Base-by-base conservation (phyloP, 1,139 yeast species). In the Barnettozyma hawaiiensis region DNA sequence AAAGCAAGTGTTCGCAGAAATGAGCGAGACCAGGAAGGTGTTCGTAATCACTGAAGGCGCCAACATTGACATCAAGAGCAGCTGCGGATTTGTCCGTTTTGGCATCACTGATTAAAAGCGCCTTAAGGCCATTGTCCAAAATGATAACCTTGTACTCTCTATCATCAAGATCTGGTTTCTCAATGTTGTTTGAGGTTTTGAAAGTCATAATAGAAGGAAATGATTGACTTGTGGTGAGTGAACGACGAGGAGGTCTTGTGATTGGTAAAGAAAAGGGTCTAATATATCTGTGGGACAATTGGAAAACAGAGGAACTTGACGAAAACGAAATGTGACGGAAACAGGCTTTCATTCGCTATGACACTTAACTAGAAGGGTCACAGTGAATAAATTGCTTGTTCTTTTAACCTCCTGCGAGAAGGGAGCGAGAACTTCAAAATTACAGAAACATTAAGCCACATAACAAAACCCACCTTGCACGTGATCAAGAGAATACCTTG, bases 51-150 rank as follows among this genome's bases (percentile, higher is more conserved):
- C 85, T 76, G 60, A 83, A 85, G 4, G 96, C 75, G 16, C 98
- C 98, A 20, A 89, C 92, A 55, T 85, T 79, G 27, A 92, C 97
- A 58, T 87, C 96, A 46, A 92, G 66, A 0, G 97, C 84, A 1
- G 97, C 97, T 0, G 96, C 95, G 0, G 97, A 76, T 63, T 85
- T 85, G 60, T 90, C 97, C 12, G 96, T 75, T n/a, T 77, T 70
- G 0, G 89, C 78, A 57, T 92, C 97, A 50, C 82, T 82, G 46
- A 92, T 85, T 45, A 92, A 62, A 42, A 92, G 66, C 0, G 84
- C 96, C 42, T 77, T 80, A 35, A 92, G 68, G 11, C 78, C 73
- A 59, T 92, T 92, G 7, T 75, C 64, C 35, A 92, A 71, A 47
- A 73, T 69, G 51, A 92, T 66, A 41, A 81, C 69, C 28, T 90